Evolutionary conservation across 1,284 basidiomycete species (phyloP).

Genomic region (Marasmius sp.): DNA sequence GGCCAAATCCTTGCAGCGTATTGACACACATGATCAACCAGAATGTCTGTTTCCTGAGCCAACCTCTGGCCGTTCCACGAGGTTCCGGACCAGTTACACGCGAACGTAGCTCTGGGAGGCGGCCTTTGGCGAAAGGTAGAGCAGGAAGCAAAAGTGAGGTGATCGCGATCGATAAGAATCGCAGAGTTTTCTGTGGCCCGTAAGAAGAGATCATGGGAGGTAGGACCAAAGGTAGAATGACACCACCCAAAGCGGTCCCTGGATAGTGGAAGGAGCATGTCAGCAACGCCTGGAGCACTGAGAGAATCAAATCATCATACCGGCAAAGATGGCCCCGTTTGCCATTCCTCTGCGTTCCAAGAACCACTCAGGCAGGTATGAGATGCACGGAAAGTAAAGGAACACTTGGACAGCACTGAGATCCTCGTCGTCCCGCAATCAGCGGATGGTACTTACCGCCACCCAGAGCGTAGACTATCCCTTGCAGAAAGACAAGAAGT

Average conservation of each 20-base stretch:
- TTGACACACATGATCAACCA: constrained; percentile 32
- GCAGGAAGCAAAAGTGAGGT: constrained; percentile 22
- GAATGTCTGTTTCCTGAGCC: constrained; percentile 25
- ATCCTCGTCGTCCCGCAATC: background rate
- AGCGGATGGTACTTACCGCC: constrained; percentile 25
- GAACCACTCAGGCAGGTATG: constrained; percentile 45
- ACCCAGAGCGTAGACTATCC: constrained; percentile 37
- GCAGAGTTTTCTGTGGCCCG: constrained; percentile 26
- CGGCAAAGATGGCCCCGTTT: constrained; percentile 41
- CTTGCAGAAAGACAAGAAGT: constrained; percentile 34
- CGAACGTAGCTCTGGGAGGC: constrained; percentile 28
- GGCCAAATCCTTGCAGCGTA: constrained; percentile 33
- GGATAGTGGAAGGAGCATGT: background rate
- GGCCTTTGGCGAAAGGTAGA: constrained; percentile 31
- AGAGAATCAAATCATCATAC: constrained; percentile 15
- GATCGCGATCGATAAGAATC: constrained; percentile 27
- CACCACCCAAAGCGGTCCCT: constrained; percentile 36
- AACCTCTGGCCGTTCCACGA: constrained; percentile 13
- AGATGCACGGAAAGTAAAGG: constrained; percentile 34
- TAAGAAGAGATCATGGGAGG: constrained; percentile 26
- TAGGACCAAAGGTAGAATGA: constrained; percentile 34
- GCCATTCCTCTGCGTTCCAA: constrained; percentile 37
- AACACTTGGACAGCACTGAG: constrained; percentile 23
- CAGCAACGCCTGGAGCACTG: background rate
- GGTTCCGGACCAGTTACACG: constrained; percentile 20